Percentiles rank a stretch among this genome's conserved stretches.
Conservation (phyloP, 345 rosid species). For the Bruguiera parviflora region DNA sequence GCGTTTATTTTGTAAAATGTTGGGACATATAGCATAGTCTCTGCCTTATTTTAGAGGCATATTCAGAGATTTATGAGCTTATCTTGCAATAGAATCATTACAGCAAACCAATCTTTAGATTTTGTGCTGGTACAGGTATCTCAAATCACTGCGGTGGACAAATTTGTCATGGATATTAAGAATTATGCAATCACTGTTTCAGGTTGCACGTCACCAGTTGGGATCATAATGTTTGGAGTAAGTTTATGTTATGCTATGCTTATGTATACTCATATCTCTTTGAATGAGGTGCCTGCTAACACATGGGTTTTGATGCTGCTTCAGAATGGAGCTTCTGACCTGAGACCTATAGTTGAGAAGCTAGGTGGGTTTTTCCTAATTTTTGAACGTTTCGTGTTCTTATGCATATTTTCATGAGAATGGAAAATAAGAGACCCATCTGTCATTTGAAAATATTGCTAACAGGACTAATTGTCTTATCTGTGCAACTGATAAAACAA, state of each 20-base stretch:
- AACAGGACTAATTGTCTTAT: no score
- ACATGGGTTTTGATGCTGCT: constrained; percentile 18
- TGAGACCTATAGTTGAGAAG: constrained; percentile 48
- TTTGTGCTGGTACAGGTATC: constrained; percentile 30
- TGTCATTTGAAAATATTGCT: background rate
- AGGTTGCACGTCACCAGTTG: constrained; percentile 51
- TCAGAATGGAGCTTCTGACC: constrained; percentile 42
- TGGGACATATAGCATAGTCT: background rate
- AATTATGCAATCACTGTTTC: constrained; percentile 48
- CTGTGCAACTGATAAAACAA: background rate
- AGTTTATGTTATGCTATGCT: constrained; percentile 20
- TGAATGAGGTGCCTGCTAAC: constrained; percentile 10
- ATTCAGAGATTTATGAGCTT: background rate
- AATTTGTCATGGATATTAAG: constrained; percentile 58
- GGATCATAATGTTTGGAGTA: constrained; percentile 75
- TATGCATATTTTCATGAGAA: background rate
- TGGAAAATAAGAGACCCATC: background rate
- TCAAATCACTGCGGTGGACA: constrained; percentile 35
- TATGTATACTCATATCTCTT: constrained; percentile 4
- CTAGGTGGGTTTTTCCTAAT: constrained; percentile 46
- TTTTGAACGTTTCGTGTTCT: background rate
- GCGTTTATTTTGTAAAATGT: background rate
- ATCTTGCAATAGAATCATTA: background rate
- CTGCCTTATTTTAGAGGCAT: background rate
- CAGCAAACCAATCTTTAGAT: constrained; percentile 9